phyloP scores from a whole-genome alignment of 2,329 filamentous ascomycete genomes.

The Thermomyces lanuginosus region DNA sequence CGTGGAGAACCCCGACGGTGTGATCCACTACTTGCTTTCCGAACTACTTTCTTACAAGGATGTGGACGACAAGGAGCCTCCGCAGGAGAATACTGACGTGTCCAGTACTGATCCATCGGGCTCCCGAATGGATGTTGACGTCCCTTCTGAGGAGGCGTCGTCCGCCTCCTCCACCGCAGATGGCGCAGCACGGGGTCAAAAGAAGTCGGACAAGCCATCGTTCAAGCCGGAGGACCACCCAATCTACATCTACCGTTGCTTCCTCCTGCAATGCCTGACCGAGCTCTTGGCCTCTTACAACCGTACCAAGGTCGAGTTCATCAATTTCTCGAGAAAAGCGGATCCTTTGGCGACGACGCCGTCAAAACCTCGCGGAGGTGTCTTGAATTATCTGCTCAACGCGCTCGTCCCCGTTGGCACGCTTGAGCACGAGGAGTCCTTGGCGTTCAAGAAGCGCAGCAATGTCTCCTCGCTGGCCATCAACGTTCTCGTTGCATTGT shows the following conservation, averaged over 20 bases:
- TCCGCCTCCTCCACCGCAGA: constrained; percentile 18
- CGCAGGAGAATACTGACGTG: constrained; percentile 16
- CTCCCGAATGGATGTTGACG: constrained; percentile 33
- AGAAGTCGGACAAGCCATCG: constrained; percentile 51
- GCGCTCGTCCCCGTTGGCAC: constrained; percentile 53
- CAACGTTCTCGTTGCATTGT: constrained; percentile 69
- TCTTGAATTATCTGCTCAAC: constrained; percentile 84
- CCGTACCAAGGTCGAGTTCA: constrained; percentile 91
- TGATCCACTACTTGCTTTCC: constrained; percentile 85
- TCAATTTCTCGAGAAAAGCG: constrained; percentile 92
- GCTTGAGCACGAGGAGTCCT: constrained; percentile 55
- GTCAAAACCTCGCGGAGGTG: constrained; percentile 80
- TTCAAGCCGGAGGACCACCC: constrained; percentile 91
- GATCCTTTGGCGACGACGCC: constrained; percentile 72
- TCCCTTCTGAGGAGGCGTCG: constrained; percentile 27
- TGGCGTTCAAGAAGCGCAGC: constrained; percentile 65
- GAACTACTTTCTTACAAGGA: constrained; percentile 85
- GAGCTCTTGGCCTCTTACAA: constrained; percentile 88
- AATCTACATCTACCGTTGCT: constrained; percentile 92
- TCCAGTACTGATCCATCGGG: constrained; percentile 18
- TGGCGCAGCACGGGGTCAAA: constrained; percentile 27
- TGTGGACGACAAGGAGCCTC: constrained; percentile 65
- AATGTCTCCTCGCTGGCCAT: constrained; percentile 77
- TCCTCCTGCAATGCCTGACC: constrained; percentile 77
- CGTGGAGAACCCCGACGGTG: constrained; percentile 83